Evolutionary conservation across 1,139 yeast species (phyloP), one percentile per base, ranked within the genome.

Genomic region (Geotrichum klebahnii): DNA sequence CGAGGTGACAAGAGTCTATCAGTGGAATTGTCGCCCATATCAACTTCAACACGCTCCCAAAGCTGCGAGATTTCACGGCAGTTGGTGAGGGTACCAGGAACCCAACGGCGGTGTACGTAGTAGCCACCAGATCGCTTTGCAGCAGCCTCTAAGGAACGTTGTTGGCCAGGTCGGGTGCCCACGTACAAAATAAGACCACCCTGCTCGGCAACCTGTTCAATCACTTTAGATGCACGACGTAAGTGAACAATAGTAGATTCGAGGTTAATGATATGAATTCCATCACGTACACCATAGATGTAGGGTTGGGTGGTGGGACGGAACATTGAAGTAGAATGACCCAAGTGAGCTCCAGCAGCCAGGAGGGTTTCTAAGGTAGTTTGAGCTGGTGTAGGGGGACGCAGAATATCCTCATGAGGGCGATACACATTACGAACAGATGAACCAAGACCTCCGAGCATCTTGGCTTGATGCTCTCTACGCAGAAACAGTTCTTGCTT

Each of bases 281-380:
- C 96, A 56, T 88, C 82, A 59, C 94, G 88, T 57, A 79, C 83
- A 52, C 97, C 98, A 62, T 84, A 84, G 47, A 92, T 78, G 66
- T 76, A 92, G 10, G 95, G 94, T 67, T 89, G 95, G 41, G 90
- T 86, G 32, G 84, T 78, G n/a, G 92, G 81, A 60, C 95, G 81
- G 79, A 86, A 84, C 59, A 83, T 72, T 3, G 86, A 74, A 34
- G 82, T 84, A 3, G 96, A 78, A 62, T 92, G 97, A 26, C 98
- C 98, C 59, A 92, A 73, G 67, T 92, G 98, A 47, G 92, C 92
- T 41, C 97, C 97, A 0, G 97, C 88, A 3, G 97, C 95, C 68
- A 90, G 67, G 49, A 90, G 75, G 52, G 81, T 80, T 24, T 86
- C 72, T 31, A 88, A 71, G 1, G 92, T 75, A 10, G 85, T 66